Conservation (phyloP, 2,329 filamentous ascomycete species). For the Beauveria sp. region DNA sequence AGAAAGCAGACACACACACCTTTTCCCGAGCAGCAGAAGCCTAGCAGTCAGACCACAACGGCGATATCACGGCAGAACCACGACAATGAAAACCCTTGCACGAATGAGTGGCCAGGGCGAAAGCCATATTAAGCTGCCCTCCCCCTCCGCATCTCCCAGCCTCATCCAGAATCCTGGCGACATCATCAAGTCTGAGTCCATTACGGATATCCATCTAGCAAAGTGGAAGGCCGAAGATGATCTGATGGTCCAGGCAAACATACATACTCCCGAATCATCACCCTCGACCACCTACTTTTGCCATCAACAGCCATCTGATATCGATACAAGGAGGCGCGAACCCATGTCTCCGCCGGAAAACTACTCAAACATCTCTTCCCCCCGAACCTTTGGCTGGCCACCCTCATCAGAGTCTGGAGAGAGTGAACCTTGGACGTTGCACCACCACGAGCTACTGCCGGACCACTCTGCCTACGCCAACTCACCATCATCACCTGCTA, state of each 20-base stretch:
- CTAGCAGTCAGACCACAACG: background rate
- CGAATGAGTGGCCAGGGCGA: background rate
- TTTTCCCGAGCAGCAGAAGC: background rate
- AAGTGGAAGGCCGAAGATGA: background rate
- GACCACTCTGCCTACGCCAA: conserved; percentile 1
- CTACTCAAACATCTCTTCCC: background rate
- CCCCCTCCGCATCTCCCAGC: background rate
- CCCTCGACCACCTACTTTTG: background rate
- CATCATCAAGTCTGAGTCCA: background rate
- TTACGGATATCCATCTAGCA: background rate
- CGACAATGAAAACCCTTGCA: background rate
- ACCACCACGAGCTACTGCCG: background rate
- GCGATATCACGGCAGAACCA: background rate
- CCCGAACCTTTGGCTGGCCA: background rate
- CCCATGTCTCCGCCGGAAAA: conserved; percentile 7
- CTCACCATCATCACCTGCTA: background rate
- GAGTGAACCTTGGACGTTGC: conserved; percentile 2
- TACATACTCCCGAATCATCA: background rate
- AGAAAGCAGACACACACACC: background rate
- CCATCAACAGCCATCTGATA: background rate
- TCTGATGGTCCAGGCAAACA: background rate
- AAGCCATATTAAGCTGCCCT: conserved; percentile 1
- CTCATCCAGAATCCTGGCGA: background rate
- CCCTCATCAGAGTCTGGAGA: background rate
- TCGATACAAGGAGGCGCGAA: background rate